A percentile compares a stretch with the other conserved stretches of the same genome.
Conservation (phyloP, 2,329 filamentous ascomycete species). For the Bisporella sp. region DNA sequence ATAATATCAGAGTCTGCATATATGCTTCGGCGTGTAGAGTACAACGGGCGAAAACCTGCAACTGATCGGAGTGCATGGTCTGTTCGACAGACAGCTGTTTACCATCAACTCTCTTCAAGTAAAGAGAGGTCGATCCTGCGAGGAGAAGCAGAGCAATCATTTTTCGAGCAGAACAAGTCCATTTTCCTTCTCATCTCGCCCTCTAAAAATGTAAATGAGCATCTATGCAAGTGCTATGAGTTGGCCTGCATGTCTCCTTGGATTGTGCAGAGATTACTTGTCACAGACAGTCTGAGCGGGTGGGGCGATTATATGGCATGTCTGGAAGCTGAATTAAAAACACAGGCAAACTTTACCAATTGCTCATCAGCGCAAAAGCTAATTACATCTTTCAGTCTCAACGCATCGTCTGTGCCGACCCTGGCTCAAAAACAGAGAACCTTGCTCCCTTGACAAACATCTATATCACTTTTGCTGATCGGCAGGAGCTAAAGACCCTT, state of each 20-base stretch:
- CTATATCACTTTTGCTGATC: conserved; percentile 12
- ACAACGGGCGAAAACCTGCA: conserved; percentile 4
- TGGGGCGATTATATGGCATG: conserved; percentile 17
- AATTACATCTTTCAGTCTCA: conserved; percentile 4
- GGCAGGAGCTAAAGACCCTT: conserved; percentile 15
- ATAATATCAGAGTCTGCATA: conserved; percentile 10
- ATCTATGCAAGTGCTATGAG: no score
- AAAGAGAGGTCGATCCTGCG: no score
- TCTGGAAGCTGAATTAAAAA: conserved; percentile 9
- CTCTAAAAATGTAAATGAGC: no score
- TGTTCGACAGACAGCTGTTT: conserved; percentile 26
- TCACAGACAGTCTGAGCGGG: conserved; percentile 11
- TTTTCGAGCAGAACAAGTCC: no score
- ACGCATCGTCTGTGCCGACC: conserved; percentile 3
- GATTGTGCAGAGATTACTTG: conserved; percentile 12
- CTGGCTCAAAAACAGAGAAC: conserved; percentile 7
- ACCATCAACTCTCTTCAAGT: no score
- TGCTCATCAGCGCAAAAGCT: no score
- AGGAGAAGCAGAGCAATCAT: no score
- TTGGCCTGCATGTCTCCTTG: conserved; percentile 1
- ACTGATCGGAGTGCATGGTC: conserved; percentile 25
- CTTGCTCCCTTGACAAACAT: conserved; percentile 10
- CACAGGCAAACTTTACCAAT: conserved; percentile 1
- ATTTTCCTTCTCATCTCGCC: no score
- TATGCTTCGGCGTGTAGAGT: conserved; percentile 14